These are phyloP conservation scores for Solanum paucissectum DNA, from an alignment of 257 asterid species.

Conservation along the genomic window DNA sequence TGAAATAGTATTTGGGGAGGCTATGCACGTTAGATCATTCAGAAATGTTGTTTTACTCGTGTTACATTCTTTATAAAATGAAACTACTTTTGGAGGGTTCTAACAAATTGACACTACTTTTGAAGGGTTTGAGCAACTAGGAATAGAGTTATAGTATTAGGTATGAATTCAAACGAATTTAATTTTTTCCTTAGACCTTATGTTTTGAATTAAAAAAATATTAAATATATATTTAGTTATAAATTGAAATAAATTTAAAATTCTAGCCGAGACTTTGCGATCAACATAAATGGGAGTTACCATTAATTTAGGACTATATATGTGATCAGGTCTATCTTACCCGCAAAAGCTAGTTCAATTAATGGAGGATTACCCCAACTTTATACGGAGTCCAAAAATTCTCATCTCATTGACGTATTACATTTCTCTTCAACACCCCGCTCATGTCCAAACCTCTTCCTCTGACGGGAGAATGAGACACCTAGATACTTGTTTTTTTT, in stretches of 20 bases:
- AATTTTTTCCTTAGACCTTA: not conserved
- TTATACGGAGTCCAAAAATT: no score
- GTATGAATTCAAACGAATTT: not conserved
- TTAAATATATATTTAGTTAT: not conserved
- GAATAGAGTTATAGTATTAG: no score
- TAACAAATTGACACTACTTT: not conserved
- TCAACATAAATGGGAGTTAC: not conserved
- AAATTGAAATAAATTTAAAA: not conserved
- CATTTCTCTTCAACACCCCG: no score
- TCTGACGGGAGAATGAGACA: no score
- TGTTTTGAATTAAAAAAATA: not conserved
- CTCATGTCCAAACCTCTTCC: no score
- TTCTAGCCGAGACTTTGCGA: not conserved
- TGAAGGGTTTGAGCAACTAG: not conserved
- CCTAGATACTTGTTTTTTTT: not conserved
- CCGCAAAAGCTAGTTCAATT: not conserved
- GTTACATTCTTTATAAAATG: not conserved
- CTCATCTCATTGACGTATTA: not conserved
- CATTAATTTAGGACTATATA: not conserved
- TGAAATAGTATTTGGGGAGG: no score
- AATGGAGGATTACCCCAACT: no score
- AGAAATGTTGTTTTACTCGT: not conserved
- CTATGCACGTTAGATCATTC: fast-evolving
- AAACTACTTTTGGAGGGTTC: not conserved
- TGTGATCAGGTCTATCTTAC: not conserved